Conservation (phyloP, 2,329 filamentous ascomycete species). For the Aplosporella prunicola region DNA sequence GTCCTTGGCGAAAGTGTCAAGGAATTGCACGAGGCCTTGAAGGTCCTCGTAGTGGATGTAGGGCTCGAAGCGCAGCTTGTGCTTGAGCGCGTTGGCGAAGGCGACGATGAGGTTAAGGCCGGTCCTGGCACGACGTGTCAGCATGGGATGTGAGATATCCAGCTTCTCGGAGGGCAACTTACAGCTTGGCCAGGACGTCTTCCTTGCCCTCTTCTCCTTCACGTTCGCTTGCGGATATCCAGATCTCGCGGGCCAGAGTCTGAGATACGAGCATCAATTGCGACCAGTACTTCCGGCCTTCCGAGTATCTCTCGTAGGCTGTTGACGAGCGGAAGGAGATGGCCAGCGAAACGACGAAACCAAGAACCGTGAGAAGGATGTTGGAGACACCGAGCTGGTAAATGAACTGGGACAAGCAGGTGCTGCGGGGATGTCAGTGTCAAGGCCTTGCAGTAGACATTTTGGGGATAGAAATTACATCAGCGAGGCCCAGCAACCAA, state of each 20-base stretch:
- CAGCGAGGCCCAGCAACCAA: slow-evolving; percentile 55
- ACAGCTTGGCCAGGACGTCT: slow-evolving; percentile 59
- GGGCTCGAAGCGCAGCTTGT: slow-evolving; percentile 75
- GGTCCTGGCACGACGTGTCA: slow-evolving; percentile 32
- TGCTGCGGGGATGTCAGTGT: slow-evolving; percentile 1
- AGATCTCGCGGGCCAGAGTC: slow-evolving; percentile 61
- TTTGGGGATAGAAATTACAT: slow-evolving; percentile 47
- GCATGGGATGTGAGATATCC: not conserved
- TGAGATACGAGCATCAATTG: slow-evolving; percentile 46
- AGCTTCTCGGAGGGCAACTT: slow-evolving; percentile 13
- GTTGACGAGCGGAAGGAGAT: slow-evolving; percentile 69
- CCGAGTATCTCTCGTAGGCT: slow-evolving; percentile 59
- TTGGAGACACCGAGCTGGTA: slow-evolving; percentile 49
- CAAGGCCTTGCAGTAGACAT: not conserved
- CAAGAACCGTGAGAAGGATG: slow-evolving; percentile 65
- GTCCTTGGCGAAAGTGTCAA: slow-evolving; percentile 63
- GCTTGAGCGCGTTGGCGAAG: slow-evolving; percentile 69
- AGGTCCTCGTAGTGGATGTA: slow-evolving; percentile 70
- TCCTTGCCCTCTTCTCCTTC: slow-evolving; percentile 50
- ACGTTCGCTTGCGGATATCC: slow-evolving; percentile 64
- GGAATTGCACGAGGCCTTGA: slow-evolving; percentile 56
- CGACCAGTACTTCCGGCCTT: slow-evolving; percentile 56
- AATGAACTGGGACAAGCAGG: slow-evolving; percentile 38
- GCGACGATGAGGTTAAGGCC: slow-evolving; percentile 70
- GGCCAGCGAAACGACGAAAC: slow-evolving; percentile 74